Conservation (phyloP, 345 rosid species). For the Anacardium occidentale region DNA sequence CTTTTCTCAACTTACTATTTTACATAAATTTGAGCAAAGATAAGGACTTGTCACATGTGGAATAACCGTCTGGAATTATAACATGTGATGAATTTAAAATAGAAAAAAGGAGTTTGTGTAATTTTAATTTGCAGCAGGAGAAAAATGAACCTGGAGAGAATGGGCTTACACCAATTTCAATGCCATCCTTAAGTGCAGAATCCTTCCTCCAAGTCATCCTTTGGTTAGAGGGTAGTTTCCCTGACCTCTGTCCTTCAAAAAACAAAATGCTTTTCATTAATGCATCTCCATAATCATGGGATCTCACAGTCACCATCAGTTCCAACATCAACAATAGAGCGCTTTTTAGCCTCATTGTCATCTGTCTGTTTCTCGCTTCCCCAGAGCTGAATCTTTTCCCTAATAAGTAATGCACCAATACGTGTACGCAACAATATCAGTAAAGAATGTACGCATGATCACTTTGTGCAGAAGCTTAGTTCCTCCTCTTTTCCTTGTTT, state of each 20-base stretch:
- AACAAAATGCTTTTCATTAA: constrained; percentile 59
- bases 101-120: neutral
- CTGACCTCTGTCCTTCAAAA: constrained; percentile 74
- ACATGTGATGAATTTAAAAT: neutral
- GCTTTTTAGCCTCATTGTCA: neutral
- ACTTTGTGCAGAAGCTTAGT: neutral
- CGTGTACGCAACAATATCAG: neutral
- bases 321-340: neutral
- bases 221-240: constrained; percentile 49
- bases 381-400: neutral
- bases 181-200: constrained; percentile 58
- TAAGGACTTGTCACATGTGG: too few species aligned
- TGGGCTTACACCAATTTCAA: constrained; percentile 34
- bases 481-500: neutral
- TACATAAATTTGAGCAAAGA: too few species aligned
- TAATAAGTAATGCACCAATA: neutral
- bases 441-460: neutral
- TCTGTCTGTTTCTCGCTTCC: neutral
- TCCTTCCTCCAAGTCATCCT: constrained; percentile 60
- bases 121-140: neutral
- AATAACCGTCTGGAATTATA: too few species aligned
- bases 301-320: constrained; percentile 7
- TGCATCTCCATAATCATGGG: constrained; percentile 58
- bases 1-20: too few species aligned
- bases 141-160: neutral